These are phyloP conservation scores for Jamesozyma lodderae DNA, from an alignment of 805 yeast genomes.

Conservation along the genomic window DNA sequence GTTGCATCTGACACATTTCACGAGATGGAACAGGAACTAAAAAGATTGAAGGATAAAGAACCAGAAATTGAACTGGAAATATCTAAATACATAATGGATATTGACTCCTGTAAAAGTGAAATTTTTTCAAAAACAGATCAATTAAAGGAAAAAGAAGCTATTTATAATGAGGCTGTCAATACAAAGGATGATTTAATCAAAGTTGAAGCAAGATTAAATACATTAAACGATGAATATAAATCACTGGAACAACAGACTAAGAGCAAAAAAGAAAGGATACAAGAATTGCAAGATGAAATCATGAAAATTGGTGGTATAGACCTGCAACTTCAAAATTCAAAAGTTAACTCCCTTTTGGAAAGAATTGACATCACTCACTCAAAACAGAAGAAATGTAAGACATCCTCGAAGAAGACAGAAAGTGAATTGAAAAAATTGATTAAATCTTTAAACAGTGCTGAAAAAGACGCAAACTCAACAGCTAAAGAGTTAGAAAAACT, in stretches of 20 bases:
- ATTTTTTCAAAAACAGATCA: constrained; percentile 38
- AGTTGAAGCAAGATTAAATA: constrained; percentile 17
- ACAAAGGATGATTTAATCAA: constrained; percentile 28
- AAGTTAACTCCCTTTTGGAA: constrained; percentile 67
- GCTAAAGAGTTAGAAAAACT: constrained; percentile 25
- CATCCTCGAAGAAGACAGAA: constrained; percentile 50
- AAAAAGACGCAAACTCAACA: constrained; percentile 40
- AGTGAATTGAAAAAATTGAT: constrained; percentile 52
- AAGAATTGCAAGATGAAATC: constrained; percentile 59
- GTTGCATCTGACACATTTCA: constrained; percentile 40
- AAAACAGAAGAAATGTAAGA: constrained; percentile 47
- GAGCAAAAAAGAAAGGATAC: constrained; percentile 44
- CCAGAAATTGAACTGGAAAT: constrained; percentile 62
- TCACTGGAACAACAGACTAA: constrained; percentile 45
- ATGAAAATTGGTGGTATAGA: constrained; percentile 89
- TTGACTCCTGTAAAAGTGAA: constrained; percentile 50
- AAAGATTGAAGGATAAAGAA: constrained; percentile 49
- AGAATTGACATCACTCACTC: constrained; percentile 51
- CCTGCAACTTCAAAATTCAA: constrained; percentile 67
- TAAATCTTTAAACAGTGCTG: constrained; percentile 39
- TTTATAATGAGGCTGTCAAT: constrained; percentile 13
- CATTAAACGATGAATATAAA: constrained; percentile 35
- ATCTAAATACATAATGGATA: constrained; percentile 53
- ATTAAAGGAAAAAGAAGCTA: constrained; percentile 31
- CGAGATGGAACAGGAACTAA: constrained; percentile 53